Conservation (phyloP, 306 rosid genomes). For the Lathyrus aphaca region DNA sequence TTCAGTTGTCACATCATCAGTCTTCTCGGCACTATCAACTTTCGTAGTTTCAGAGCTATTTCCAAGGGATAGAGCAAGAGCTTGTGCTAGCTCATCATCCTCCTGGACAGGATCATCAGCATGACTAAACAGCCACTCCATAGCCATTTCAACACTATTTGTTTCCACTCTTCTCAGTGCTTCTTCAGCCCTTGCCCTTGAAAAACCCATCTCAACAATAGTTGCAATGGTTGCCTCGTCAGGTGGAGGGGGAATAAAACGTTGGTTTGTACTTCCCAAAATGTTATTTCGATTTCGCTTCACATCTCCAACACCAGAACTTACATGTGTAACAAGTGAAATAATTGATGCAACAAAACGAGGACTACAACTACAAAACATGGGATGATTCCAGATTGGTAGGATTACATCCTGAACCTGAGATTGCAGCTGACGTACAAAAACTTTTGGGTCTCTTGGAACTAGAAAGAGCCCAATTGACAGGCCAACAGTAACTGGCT, state of each 20-base stretch:
- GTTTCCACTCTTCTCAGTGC: conserved; percentile 93
- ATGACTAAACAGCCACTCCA: conserved; percentile 97
- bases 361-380: conserved; percentile 75
- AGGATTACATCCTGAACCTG: conserved; percentile 90
- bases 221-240: conserved; percentile 91
- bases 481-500: conserved; percentile 92
- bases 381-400: conserved; percentile 90
- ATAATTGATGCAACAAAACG: conserved; percentile 83
- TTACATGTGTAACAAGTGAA: conserved; percentile 85
- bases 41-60: conserved; percentile 85
- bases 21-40: conserved; percentile 75
- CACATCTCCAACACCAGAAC: conserved; percentile 96
- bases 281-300: conserved; percentile 76
- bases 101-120: conserved; percentile 98
- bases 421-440: conserved; percentile 95
- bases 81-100: conserved; percentile 97
- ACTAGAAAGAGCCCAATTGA: conserved; percentile 97
- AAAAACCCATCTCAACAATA: conserved; percentile 96
- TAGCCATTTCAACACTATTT: conserved; percentile 99
- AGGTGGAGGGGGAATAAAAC: conserved; percentile 83
- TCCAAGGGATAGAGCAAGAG: conserved; percentile 94
- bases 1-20: conserved; percentile 69
- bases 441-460: conserved; percentile 94
- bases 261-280: conserved; percentile 70
- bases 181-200: conserved; percentile 98